Conservation (phyloP, 257 asterid genomes). For the Nicotiana sylvestris region DNA sequence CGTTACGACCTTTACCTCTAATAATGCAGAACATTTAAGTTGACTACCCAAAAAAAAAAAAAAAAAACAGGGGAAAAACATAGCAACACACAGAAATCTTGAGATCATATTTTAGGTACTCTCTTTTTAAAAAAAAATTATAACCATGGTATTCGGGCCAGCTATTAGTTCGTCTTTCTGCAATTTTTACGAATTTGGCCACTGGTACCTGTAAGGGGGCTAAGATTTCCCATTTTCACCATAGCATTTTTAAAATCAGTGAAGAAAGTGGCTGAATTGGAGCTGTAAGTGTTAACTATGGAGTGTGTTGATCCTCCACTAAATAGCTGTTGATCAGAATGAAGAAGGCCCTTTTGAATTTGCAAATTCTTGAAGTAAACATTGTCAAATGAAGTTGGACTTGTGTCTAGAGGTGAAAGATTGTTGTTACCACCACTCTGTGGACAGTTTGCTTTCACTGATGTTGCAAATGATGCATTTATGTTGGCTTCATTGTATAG, state of each 20-base stretch:
- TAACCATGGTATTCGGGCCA: no score
- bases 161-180: background rate
- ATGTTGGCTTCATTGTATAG: background rate
- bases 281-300: background rate
- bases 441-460: background rate
- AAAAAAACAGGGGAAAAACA: no score
- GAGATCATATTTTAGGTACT: no score
- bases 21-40: no score
- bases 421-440: constrained; percentile 3
- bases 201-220: background rate
- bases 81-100: no score
- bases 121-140: no score
- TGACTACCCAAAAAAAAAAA: no score
- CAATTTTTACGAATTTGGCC: constrained; percentile 7
- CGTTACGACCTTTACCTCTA: no score
- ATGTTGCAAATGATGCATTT: background rate
- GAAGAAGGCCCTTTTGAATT: background rate
- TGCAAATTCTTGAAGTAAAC: background rate
- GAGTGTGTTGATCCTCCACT: background rate
- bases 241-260: background rate
- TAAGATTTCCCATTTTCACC: constrained; percentile 9
- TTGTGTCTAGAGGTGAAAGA: background rate
- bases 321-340: background rate
- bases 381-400: constrained; percentile 5
- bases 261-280: background rate